Base-by-base conservation (phyloP, 208 protist species). In the Leishmania guyanensis region DNA sequence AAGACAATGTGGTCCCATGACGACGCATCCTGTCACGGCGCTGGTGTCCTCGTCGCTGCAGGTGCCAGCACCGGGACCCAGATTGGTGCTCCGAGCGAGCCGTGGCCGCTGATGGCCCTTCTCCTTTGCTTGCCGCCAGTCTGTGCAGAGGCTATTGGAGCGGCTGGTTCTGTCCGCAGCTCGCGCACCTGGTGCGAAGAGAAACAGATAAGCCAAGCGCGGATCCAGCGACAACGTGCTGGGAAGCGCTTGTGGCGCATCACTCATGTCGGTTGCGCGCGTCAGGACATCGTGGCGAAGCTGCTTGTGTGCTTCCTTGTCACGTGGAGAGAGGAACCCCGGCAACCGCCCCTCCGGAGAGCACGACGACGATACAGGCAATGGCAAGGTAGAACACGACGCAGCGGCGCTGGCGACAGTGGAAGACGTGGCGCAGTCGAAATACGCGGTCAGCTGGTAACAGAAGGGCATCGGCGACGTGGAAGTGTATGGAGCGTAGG, bases 181-280 rank as follows among this genome's bases (percentile, higher is more conserved):
- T 39, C 75, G 62, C 17, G 70, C 78, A 39, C 50, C 66, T 53
- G 80, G 75, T 33, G 68, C 84, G 5, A 93, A 85, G 26, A 96
- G 46, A 75, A 96, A 82, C 53, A 89, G 85, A 74, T 95, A 94
- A 73, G 79, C 88, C 22, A 95, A 79, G 1, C 93, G 86, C 51
- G 84, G 79, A 56, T 96, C 93, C 39, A 94, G 64, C 39, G 78
- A 53, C 77, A 89, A 83, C n/a, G 29, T 72, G 56, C 62, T 58
- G n/a, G 70, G 58, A 3, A n/a, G 12, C 16, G 43, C 53, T 36
- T 20, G 22, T 6, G n/a, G 12, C 33, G 53, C 58, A 39, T 26
- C 72, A 20, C 74, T 51, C 53, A 50, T 50, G 48, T 86, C 74
- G 26, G 53, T 62, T 5, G 75, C 82, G 5, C 82, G 64, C 1